Base-by-base conservation (phyloP, 257 asterid species). In the Solanum appendiculatum region DNA sequence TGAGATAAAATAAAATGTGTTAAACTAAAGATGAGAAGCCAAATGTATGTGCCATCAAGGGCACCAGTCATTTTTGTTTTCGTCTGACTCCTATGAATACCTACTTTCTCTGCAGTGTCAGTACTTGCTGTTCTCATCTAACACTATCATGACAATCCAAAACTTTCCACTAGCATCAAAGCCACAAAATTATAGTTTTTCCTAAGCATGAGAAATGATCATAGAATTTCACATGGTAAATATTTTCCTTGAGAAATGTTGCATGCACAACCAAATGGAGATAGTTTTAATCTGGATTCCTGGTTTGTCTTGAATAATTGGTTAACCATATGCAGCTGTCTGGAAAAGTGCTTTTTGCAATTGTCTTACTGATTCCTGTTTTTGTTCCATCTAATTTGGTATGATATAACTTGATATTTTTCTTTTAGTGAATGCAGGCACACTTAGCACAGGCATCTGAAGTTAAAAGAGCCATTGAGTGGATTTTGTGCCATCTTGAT, bases 351-450 rank as follows among this genome's bases (percentile, higher is more conserved):
- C 69, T 27, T 46, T 46, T 44, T 56, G 51, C 86, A 88, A 72
- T 85, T 64, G 81, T 85, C 74, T 72, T 54, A 70, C 81, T 33
- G 8, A 25, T 40, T 44, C 77, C 80, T 44, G 86, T 85, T 86
- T 88, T 54, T 86, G 88, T 83, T 25, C 39, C 84, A 77, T 42
- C 39, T 77, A 46, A 42, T 77, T 88, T 90, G 88, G 90, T 92
- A 86, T 89, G 90, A 91, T 89, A 91, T 93, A 91, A 96, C 93
- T 95, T 96, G 94, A 94, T 94, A 91, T 89, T 87, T 90, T 89
- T 92, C 92, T 90, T 94, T 93, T 97, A 93, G 98, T 96, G 98
- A 96, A 93, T 95, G 97, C 98, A 97, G 99, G 93, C 98, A 91
- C 98, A 90, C 92, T 95, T 97, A 86, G 87, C 91, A 88, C 93